Evolutionary conservation across 805 yeast genomes (phyloP), one percentile per base, ranked within the genome.

Genomic region (Candida glaebosa): DNA sequence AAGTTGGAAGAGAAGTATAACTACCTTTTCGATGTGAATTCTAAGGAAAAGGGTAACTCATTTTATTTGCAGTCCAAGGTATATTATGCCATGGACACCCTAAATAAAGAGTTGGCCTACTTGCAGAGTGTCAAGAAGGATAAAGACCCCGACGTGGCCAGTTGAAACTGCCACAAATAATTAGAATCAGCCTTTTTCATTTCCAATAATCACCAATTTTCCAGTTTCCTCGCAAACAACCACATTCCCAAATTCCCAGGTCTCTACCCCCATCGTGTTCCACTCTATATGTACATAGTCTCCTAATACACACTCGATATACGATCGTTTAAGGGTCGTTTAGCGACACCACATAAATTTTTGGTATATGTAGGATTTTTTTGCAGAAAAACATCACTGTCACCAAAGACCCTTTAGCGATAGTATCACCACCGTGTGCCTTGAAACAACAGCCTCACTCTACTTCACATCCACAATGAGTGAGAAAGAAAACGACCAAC

Each of bases 1-100:
- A 79, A 79, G 51, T 68, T 84, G 28, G 79, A 82, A 45, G 76
- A 75, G 44, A 84, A 85, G 59, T 93, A 84, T 67, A 79, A 83
- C 44, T 87, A 87, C 53, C 66, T 93, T 51, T 93, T 90, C 52
- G 87, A 86, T 37, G 86, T 88, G 42, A 93, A 93, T 68, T 79
- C 93, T 20, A 88, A 87, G 62, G 97, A 90, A 46, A 88, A 89
- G 63, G 96, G 96, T n/a, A 96, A 96, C 33, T 85, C 96, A 32
- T 91, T 93, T 59, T 93, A 91, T 57, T 60, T 93, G 39, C 99
- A 93, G 60, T 82, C 93, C 40, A 93, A 93, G 67, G 91, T 93
- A 18, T 89, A 79, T 63, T 79, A 96, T 63, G 97, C 99, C 18
- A 86, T 89, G 78, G 98, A 93, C 61, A 75, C 96, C 47, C 70